These are phyloP conservation scores for Oryza australiensis DNA, from an alignment of 176 grass and related monocot species.

Conservation along the genomic window DNA sequence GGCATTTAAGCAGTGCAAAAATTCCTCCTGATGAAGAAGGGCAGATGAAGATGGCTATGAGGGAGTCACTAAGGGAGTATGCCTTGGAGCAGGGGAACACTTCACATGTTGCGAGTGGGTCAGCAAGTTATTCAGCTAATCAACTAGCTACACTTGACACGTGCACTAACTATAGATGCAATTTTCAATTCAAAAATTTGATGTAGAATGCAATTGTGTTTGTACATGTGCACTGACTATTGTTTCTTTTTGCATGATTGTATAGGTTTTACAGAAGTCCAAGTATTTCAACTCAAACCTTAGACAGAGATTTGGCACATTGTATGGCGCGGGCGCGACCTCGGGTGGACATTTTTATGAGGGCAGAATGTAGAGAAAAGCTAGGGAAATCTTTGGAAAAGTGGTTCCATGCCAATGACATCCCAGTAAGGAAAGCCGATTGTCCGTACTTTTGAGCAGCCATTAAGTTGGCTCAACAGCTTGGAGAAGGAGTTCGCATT, in stretches of 20 bases:
- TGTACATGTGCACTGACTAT: not conserved
- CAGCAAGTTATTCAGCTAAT: not conserved
- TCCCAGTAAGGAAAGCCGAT: not conserved
- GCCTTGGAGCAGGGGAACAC: not conserved
- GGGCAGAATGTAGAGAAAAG: no score
- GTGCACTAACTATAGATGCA: no score
- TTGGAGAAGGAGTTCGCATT: not conserved
- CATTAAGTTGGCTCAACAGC: not conserved
- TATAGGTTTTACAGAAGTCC: not conserved
- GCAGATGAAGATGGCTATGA: not conserved
- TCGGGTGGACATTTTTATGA: no score
- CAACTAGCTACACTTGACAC: not conserved
- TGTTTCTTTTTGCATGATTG: not conserved
- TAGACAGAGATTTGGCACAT: not conserved
- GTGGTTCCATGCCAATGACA: constrained; percentile 4
- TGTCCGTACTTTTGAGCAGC: not conserved
- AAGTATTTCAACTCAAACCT: not conserved
- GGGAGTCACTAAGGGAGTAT: not conserved
- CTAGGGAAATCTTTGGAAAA: no score
- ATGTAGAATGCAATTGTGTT: not conserved
- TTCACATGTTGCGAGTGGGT: not conserved
- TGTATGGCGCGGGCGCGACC: not conserved
- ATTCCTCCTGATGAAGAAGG: no score
- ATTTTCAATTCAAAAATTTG: no score
- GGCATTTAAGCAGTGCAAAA: no score